Conservation (phyloP, 768 basidiomycete genomes). For the Cyathus striatus region DNA sequence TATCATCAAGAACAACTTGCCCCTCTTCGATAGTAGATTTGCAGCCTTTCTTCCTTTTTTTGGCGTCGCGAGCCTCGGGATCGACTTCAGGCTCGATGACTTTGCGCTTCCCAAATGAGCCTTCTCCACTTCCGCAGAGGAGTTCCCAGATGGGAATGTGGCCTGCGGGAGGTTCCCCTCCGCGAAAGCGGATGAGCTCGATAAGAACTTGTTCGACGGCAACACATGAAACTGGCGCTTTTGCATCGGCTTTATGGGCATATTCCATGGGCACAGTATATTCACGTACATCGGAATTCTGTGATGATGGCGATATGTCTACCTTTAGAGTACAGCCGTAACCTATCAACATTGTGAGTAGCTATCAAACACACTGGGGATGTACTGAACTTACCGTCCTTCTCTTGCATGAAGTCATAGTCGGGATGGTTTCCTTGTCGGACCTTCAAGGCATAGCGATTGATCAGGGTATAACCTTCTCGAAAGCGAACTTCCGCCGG, state of each 20-base stretch:
- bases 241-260: conserved; percentile 57
- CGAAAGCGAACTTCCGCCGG: conserved; percentile 39
- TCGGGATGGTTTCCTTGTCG: conserved; percentile 28
- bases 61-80: conserved; percentile 6
- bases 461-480: conserved; percentile 41
- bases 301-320: conserved; percentile 25
- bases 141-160: conserved; percentile 34
- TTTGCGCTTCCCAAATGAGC: conserved; percentile 12
- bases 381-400: conserved; percentile 37
- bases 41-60: conserved; percentile 6
- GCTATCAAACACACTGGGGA: not conserved
- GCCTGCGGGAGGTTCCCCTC: conserved; percentile 32
- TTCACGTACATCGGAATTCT: conserved; percentile 27
- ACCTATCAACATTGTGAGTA: conserved; percentile 27
- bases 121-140: conserved; percentile 30
- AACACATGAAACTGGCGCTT: conserved; percentile 43
- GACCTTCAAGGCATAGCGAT: conserved; percentile 39
- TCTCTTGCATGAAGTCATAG: conserved; percentile 37
- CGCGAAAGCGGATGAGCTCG: conserved; percentile 56
- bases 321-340: conserved; percentile 49
- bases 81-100: not conserved
- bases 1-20: not conserved
- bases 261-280: conserved; percentile 48
- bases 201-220: conserved; percentile 54
- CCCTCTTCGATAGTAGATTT: conserved; percentile 1